Base-by-base conservation (phyloP, 2,329 filamentous ascomycete species). In the Chrysoporthe puriensis region DNA sequence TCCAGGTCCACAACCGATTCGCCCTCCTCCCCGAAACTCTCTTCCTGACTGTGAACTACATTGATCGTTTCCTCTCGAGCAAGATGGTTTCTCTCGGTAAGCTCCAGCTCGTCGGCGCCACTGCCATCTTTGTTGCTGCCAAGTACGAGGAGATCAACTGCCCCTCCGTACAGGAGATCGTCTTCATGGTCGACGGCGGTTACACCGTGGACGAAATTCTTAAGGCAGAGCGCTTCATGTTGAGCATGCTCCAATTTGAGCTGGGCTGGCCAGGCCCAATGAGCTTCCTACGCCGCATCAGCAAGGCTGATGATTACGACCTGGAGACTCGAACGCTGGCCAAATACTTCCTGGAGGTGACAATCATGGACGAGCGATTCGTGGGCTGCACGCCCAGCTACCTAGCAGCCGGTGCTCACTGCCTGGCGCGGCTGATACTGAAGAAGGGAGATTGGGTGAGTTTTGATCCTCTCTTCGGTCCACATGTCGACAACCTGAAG, bases 121-220 rank as follows among this genome's bases (percentile, higher is more conserved):
- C 96, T 4, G 96, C 96, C 36, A 91, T 99, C 72, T 94, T 98
- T 74, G 90, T 99, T 69, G 96, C 96, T 14, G 92, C 96, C 73
- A 99, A 99, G 81, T 99, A 97, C 77, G 96, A 99, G 79, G 96
- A 99, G 82, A 97, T 99, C 83, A 97, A 97, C 80, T 97, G 94
- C 79, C 96, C 94, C 34, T 97, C 95, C 0, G 89, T 99, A 32
- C 88, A 91, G 70, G 96, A 99, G 83, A 97, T 99, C 75, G 92
- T 97, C 69, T 98, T 95, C 83, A 98, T 99, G 95, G 96, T 99
- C 52, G 96, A 99, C 77, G 88, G 90, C 56, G 94, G 93, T 66
- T 99, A 97, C 80, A 91, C 87, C 3, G 86, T 88, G 18, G 94
- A 97, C 67, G 96, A 98, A 81, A 95, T 99, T 67, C 86, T 98